Conservation (phyloP, 2,329 filamentous ascomycete species). For the Colletotrichum noveboracense region DNA sequence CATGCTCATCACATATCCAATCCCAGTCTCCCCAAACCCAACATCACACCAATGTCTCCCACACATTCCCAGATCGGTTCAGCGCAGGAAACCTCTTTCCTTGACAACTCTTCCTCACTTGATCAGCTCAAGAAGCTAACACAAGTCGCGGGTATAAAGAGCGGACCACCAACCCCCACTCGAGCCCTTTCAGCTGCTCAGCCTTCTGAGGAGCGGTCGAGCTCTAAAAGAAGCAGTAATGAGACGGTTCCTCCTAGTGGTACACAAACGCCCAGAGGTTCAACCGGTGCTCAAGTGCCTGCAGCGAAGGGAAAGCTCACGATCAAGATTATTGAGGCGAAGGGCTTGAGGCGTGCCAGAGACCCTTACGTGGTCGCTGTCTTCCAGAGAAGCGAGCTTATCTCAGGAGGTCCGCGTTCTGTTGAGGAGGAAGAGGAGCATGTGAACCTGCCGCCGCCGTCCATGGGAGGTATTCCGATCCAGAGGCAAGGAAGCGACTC, state of each 20-base stretch:
- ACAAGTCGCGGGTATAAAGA: conserved; percentile 81
- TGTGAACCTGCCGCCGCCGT: conserved; percentile 48
- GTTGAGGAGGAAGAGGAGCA: conserved; percentile 68
- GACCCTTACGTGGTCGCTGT: conserved; percentile 97
- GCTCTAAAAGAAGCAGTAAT: conserved; percentile 38
- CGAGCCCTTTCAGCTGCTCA: conserved; percentile 77
- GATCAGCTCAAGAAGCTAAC: conserved; percentile 87
- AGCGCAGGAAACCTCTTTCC: conserved; percentile 41
- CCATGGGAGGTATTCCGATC: conserved; percentile 62
- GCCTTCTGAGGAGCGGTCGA: conserved; percentile 51
- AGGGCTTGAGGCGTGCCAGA: conserved; percentile 79
- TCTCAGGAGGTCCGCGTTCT: conserved; percentile 81
- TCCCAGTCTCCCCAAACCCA: conserved; percentile 56
- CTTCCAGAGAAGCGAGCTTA: conserved; percentile 95
- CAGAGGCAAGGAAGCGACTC: conserved; percentile 80
- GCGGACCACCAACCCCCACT: conserved; percentile 88
- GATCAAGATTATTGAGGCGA: conserved; percentile 86
- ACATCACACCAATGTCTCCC: conserved; percentile 56
- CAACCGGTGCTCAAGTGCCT: conserved; percentile 66
- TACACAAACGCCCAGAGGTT: conserved; percentile 55
- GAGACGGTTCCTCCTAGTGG: conserved; percentile 53
- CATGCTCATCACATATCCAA: conserved; percentile 74
- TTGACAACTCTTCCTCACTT: conserved; percentile 65
- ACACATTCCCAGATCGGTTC: conserved; percentile 44
- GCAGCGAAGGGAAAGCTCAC: conserved; percentile 85